Conservation (phyloP, 2,329 filamentous ascomycete genomes). For the Berkeleyomyces rouxiae region DNA sequence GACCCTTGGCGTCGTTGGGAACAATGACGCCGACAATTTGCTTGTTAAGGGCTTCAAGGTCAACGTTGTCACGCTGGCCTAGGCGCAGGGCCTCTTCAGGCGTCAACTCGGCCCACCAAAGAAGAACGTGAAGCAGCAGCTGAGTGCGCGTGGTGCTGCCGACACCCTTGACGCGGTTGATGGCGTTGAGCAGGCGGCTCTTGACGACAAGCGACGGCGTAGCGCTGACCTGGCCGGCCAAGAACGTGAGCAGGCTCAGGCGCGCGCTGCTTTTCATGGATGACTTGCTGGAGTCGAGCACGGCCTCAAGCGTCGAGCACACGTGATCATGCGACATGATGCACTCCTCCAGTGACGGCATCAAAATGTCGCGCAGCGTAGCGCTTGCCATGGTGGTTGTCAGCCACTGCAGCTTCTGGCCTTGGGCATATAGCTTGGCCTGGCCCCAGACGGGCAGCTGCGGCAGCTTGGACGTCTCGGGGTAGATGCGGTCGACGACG, state of each 20-base stretch:
- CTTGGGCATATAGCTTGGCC: conserved; percentile 47
- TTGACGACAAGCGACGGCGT: conserved; percentile 58
- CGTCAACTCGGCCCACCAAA: conserved; percentile 46
- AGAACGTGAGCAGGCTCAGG: conserved; percentile 48
- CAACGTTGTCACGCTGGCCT: conserved; percentile 25
- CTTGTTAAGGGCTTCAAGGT: conserved; percentile 26
- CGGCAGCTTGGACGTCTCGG: conserved; percentile 20
- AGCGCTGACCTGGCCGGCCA: conserved; percentile 54
- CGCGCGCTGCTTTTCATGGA: conserved; percentile 45
- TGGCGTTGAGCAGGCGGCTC: conserved; percentile 48
- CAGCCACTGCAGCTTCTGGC: conserved; percentile 39
- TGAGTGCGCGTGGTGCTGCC: conserved; percentile 53
- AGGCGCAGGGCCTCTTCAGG: conserved; percentile 32
- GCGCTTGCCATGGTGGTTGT: conserved; percentile 38
- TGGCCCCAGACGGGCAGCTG: conserved; percentile 39
- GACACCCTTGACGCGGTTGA: conserved; percentile 58
- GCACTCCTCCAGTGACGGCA: conserved; percentile 70
- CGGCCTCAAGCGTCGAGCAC: conserved; percentile 36
- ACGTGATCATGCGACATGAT: conserved; percentile 63
- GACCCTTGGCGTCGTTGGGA: conserved; percentile 34
- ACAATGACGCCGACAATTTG: conserved; percentile 35
- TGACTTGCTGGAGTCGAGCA: conserved; percentile 27
- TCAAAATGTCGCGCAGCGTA: conserved; percentile 48
- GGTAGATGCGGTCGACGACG: conserved; percentile 35
- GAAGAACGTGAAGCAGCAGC: conserved; percentile 57